These are phyloP conservation scores for Magnolia officinalis DNA, from an alignment of 164 flowering plant species.

Conservation along the genomic window DNA sequence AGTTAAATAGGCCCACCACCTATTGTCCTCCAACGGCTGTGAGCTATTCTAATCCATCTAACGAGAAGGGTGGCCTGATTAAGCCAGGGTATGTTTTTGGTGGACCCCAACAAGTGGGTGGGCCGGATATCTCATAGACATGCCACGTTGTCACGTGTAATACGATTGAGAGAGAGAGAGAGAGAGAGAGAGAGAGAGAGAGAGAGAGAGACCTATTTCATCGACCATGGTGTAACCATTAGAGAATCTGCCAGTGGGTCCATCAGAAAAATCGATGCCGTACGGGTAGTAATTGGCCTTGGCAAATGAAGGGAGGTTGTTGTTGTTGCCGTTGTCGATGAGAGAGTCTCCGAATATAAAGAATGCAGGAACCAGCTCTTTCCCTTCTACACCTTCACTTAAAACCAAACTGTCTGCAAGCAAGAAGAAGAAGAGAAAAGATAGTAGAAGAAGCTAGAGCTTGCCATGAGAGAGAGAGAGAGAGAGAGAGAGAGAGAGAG, in stretches of 20 bases:
- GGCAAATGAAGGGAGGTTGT: conserved; percentile 66
- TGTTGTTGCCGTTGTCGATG: conserved; percentile 77
- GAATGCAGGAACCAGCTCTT: conserved; percentile 59
- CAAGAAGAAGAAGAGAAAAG: neutral
- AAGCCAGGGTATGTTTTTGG: no score
- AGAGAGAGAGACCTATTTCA: conserved; percentile 36
- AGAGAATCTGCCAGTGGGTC: conserved; percentile 86
- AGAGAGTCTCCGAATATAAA: conserved; percentile 75
- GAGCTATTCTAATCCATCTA: no score
- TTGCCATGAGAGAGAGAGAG: conserved; percentile 1
- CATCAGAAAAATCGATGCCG: conserved; percentile 78
- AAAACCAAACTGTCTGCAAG: neutral
- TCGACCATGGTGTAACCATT: conserved; percentile 85
- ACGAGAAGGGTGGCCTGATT: no score
- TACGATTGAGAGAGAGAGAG: no score
- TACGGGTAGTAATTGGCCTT: conserved; percentile 85
- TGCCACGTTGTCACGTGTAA: no score
- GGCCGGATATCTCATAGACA: no score
- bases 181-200: neutral
- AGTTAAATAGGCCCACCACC: no score
- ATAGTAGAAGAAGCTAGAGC: neutral
- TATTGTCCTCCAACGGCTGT: no score
- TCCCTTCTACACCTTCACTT: neutral
- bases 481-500: neutral
- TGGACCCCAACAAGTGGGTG: no score